phyloP scores from a whole-genome alignment of 164 flowering plant genomes.

The Cinnamomum chago region DNA sequence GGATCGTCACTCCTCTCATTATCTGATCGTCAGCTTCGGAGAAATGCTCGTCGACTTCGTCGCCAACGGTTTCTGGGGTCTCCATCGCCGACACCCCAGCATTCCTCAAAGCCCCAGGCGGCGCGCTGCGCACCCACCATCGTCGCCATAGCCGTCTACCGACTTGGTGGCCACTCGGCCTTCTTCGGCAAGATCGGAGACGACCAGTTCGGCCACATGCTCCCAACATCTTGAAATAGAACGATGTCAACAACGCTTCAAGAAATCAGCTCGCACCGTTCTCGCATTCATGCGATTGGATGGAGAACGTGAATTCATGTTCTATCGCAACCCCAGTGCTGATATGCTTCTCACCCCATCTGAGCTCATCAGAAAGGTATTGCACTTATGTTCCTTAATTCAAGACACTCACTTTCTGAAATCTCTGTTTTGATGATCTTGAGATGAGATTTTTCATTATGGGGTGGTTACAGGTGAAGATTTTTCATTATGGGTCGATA shows the following conservation, averaged over 20 bases:
- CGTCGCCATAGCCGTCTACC: constrained; percentile 75
- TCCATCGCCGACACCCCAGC: constrained; percentile 91
- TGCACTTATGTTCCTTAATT: no score
- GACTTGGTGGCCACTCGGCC: constrained; percentile 79
- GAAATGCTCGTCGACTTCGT: constrained; percentile 97
- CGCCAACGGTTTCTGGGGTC: constrained; percentile 78
- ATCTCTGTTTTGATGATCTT: no score
- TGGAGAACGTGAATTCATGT: no score
- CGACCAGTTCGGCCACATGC: constrained; percentile 91
- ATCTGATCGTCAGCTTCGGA: constrained; percentile 69
- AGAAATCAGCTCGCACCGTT: constrained; percentile 68
- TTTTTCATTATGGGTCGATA: constrained; percentile 91
- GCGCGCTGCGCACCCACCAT: constrained; percentile 71
- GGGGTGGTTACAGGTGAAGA: constrained; percentile 48
- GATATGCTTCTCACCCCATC: constrained; percentile 27
- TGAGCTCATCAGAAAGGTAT: constrained; percentile 54
- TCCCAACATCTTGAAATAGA: constrained; percentile 53
- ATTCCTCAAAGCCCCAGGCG: constrained; percentile 86
- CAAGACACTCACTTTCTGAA: no score
- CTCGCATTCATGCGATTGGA: constrained; percentile 65
- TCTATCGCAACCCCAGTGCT: constrained; percentile 19
- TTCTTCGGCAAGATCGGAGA: constrained; percentile 90
- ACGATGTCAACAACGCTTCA: constrained; percentile 55
- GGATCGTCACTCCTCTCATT: constrained; percentile 1
- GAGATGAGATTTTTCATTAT: no score